Conservation (phyloP, 2,329 filamentous ascomycete genomes). For the Acephala macrosclerotiorum region DNA sequence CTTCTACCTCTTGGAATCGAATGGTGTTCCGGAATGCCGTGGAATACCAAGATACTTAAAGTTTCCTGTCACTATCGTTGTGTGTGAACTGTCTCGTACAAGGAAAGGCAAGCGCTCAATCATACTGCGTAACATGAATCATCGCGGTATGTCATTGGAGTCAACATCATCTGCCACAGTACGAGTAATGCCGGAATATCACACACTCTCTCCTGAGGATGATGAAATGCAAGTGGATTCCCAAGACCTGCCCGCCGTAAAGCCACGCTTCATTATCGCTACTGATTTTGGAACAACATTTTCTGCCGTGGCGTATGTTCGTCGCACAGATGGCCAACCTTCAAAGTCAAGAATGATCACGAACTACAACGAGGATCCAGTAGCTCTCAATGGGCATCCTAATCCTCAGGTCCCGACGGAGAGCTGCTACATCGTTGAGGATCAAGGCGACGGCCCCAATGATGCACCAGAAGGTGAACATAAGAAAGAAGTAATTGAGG, state of each 20-base stretch:
- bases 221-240: not conserved
- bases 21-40: too few species aligned
- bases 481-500: not conserved
- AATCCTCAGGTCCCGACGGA: not conserved
- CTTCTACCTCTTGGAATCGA: too few species aligned
- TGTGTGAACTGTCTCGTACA: too few species aligned
- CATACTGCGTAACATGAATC: not conserved
- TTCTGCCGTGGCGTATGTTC: constrained; percentile 18
- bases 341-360: not conserved
- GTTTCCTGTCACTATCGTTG: too few species aligned
- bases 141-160: not conserved
- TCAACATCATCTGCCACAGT: not conserved
- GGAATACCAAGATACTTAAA: too few species aligned
- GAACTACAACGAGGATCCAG: not conserved
- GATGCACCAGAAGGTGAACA: not conserved
- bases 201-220: not conserved
- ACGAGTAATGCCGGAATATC: not conserved
- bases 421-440: not conserved
- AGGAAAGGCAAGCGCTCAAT: too few species aligned
- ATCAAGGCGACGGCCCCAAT: not conserved
- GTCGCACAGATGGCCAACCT: not conserved
- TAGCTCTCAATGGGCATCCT: not conserved
- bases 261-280: constrained; percentile 8
- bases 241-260: not conserved
- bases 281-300: constrained; percentile 21